phyloP scores from a whole-genome alignment of 2,329 filamentous ascomycete species.

The Annulohypoxylon truncatum region DNA sequence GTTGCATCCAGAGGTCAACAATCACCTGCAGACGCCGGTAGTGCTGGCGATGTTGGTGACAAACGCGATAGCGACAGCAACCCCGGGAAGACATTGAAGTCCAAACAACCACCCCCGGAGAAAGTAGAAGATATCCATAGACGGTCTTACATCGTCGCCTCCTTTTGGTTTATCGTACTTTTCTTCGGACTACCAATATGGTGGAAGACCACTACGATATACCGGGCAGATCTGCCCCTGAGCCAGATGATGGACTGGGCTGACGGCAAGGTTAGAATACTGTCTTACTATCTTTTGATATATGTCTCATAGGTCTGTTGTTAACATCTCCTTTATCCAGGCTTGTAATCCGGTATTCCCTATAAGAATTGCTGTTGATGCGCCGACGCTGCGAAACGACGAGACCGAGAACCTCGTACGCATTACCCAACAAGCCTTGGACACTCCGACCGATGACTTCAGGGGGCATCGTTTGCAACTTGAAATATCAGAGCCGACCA shows the following conservation, averaged over 20 bases:
- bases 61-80: not conserved
- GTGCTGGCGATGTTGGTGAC: not conserved
- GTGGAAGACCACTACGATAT: slow-evolving; percentile 95
- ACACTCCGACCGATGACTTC: slow-evolving; percentile 88
- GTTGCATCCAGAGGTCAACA: slow-evolving; percentile 6
- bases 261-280: slow-evolving; percentile 76
- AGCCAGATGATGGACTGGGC: slow-evolving; percentile 92
- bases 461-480: slow-evolving; percentile 84
- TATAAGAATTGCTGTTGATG: slow-evolving; percentile 81
- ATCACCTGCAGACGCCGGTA: not conserved
- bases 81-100: slow-evolving; percentile 30
- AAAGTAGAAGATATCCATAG: slow-evolving; percentile 74
- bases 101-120: slow-evolving; percentile 79
- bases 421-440: slow-evolving; percentile 85
- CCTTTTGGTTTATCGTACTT: slow-evolving; percentile 90
- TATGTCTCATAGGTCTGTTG: not conserved
- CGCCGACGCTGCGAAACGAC: slow-evolving; percentile 70
- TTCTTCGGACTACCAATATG: slow-evolving; percentile 90
- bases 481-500: slow-evolving; percentile 63
- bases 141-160: slow-evolving; percentile 80
- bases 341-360: slow-evolving; percentile 90
- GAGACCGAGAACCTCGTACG: slow-evolving; percentile 81
- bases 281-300: not conserved
- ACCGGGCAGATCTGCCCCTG: slow-evolving; percentile 85
- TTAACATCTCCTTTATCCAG: slow-evolving; percentile 58